Base-by-base conservation (phyloP, 208 protist genomes). In the Balamuthia mandrillaris region DNA sequence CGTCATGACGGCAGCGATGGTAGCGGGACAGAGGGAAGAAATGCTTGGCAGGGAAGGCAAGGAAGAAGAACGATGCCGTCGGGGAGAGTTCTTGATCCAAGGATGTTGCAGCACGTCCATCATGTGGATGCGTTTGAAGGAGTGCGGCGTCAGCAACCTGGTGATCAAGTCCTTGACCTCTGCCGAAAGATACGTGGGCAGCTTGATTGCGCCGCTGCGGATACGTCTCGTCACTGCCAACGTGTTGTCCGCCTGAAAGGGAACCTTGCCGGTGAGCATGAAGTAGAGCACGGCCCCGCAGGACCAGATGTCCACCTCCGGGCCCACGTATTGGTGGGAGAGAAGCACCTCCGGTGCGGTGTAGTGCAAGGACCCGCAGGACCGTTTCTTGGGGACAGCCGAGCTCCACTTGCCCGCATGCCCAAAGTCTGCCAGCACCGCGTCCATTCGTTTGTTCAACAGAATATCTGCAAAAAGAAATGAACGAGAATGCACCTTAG, bases 181-280 rank as follows among this genome's bases (percentile, higher is more conserved):
- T 56, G 49, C n/a, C n/a, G n/a, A n/a, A n/a, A n/a, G n/a, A n/a
- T n/a, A n/a, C n/a, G n/a, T n/a, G n/a, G n/a, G n/a, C n/a, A n/a
- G n/a, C n/a, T n/a, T n/a, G n/a, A n/a, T n/a, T n/a, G n/a, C n/a
- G n/a, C n/a, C n/a, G n/a, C n/a, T n/a, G n/a, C n/a, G n/a, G n/a
- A n/a, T n/a, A n/a, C n/a, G n/a, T n/a, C n/a, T n/a, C n/a, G n/a
- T n/a, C n/a, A n/a, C n/a, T n/a, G n/a, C n/a, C n/a, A n/a, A n/a
- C n/a, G n/a, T n/a, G n/a, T n/a, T n/a, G n/a, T n/a, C n/a, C 70
- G 58, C 70, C 47, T 79, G 52, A 33, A 79, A 79, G n/a, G 70
- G 70, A 24, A 49, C 47, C 9, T 14, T 54, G 41, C 70, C 70
- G 47, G 70, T 79, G 45, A 79, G 70, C 70, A 58, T 79, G n/a